Evolutionary conservation across 768 basidiomycete genomes (phyloP).

Genomic region (Termitomyces bulborhizus): DNA sequence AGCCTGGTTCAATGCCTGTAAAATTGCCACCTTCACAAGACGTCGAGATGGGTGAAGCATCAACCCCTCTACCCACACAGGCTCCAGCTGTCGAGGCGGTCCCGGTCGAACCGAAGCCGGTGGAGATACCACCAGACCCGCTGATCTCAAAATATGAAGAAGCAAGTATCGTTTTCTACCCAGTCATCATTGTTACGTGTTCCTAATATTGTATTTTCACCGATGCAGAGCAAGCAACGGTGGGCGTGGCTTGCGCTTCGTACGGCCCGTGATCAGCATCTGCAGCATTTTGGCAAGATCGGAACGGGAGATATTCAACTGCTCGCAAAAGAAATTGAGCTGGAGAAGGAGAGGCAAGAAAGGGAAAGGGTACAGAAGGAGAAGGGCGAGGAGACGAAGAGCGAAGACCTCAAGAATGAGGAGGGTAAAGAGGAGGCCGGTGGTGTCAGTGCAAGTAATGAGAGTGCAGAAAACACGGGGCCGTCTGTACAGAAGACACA

Average conservation of each 20-base stretch:
- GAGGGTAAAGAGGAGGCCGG: slow-evolving; percentile 1
- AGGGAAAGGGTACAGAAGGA: slow-evolving; percentile 30
- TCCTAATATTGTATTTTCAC: slow-evolving; percentile 1
- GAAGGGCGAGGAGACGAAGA: slow-evolving; percentile 24
- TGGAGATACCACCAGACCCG: slow-evolving; percentile 30
- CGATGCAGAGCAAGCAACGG: slow-evolving; percentile 61
- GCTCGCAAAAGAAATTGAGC: slow-evolving; percentile 45
- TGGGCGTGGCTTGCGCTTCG: slow-evolving; percentile 81
- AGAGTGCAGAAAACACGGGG: slow-evolving; percentile 25
- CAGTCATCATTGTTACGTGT: slow-evolving; percentile 4
- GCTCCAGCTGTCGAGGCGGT: slow-evolving; percentile 17
- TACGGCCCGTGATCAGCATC: slow-evolving; percentile 62
- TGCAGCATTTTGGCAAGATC: slow-evolving; percentile 78
- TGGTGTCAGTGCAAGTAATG: slow-evolving; percentile 17
- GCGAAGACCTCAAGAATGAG: background rate
- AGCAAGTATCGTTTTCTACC: slow-evolving; percentile 28
- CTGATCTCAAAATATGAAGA: slow-evolving; percentile 58
- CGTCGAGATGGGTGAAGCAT: slow-evolving; percentile 22
- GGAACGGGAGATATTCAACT: slow-evolving; percentile 68
- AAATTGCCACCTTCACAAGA: slow-evolving; percentile 18
- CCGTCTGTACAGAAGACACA: slow-evolving; percentile 21
- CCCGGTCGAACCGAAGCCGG: slow-evolving; percentile 17
- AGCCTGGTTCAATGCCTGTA: slow-evolving; percentile 42
- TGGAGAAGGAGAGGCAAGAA: slow-evolving; percentile 41
- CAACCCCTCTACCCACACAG: slow-evolving; percentile 18